phyloP scores from a whole-genome alignment of 495 filamentous ascomycete genomes.

The Lophiotrema nucula region DNA sequence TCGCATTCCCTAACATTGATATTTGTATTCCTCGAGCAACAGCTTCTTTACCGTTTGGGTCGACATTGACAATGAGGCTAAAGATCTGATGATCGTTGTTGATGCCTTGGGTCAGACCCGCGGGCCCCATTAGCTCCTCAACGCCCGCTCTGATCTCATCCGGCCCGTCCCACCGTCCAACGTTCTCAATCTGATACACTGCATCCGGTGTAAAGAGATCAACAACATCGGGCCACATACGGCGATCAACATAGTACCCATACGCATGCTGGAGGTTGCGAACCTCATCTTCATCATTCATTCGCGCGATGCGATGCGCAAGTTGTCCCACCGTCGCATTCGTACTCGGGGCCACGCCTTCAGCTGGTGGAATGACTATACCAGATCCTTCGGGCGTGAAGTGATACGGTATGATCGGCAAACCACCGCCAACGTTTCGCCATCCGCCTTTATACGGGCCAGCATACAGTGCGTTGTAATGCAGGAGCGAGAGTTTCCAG shows the following conservation, averaged over 20 bases:
- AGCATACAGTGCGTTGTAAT: conserved; percentile 18
- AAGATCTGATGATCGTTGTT: conserved; percentile 25
- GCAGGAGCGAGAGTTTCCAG: conserved; percentile 18
- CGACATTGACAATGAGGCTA: conserved; percentile 14
- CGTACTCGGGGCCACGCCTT: conserved; percentile 4
- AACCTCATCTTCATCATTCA: conserved; percentile 27
- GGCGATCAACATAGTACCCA: conserved; percentile 24
- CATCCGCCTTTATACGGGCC: conserved; percentile 23
- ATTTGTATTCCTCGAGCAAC: conserved; percentile 20
- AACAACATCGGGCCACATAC: conserved; percentile 29
- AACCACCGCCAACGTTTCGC: conserved; percentile 11
- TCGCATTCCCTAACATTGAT: conserved; percentile 23
- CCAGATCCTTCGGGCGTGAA: conserved; percentile 11
- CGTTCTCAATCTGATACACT: neutral
- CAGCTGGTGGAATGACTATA: conserved; percentile 6
- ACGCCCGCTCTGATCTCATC: conserved; percentile 4
- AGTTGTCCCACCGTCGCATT: conserved; percentile 8
- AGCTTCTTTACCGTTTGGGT: conserved; percentile 10
- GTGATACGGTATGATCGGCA: conserved; percentile 22
- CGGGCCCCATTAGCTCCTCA: conserved; percentile 14
- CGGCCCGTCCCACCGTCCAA: neutral
- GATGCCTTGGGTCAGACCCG: conserved; percentile 20
- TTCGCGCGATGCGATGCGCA: conserved; percentile 1
- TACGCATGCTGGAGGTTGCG: conserved; percentile 19
- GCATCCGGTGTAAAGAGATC: conserved; percentile 7